Evolutionary conservation across 371 early-diverging fungal species (phyloP).

Genomic region (Circinella umbellata): DNA sequence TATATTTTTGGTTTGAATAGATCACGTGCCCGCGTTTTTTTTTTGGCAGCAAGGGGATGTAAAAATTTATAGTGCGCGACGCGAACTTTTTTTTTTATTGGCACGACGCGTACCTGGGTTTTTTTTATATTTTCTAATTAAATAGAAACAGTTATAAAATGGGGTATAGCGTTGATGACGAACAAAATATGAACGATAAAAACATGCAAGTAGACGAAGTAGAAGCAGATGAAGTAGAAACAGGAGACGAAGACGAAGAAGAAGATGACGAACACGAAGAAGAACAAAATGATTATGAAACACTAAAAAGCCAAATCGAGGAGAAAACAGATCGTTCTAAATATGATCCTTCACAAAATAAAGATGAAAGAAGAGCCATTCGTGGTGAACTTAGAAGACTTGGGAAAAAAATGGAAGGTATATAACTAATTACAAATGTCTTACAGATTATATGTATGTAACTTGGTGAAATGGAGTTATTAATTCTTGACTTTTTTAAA

Average conservation of each 20-base stretch:
- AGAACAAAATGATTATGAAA: slow-evolving; percentile 13
- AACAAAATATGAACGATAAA: not conserved
- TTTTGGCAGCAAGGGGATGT: too few species aligned
- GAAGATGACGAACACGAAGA: slow-evolving; percentile 13
- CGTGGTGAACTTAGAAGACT: slow-evolving; percentile 57
- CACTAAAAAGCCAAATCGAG: slow-evolving; percentile 20
- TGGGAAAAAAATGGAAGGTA: slow-evolving; percentile 55
- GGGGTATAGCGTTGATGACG: not conserved
- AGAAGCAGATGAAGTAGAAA: not conserved
- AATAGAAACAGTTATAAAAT: too few species aligned
- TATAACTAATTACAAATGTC: too few species aligned
- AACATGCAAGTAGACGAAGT: not conserved
- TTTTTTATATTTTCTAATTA: too few species aligned
- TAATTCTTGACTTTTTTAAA: not conserved
- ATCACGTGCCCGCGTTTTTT: too few species aligned
- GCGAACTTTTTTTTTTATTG: too few species aligned
- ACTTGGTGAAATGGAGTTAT: not conserved
- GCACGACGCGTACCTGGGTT: too few species aligned
- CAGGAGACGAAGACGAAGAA: not conserved
- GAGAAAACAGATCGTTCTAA: slow-evolving; percentile 26
- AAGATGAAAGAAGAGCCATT: slow-evolving; percentile 55
- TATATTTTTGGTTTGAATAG: too few species aligned
- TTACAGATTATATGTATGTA: not conserved
- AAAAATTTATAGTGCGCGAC: too few species aligned
- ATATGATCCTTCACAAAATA: slow-evolving; percentile 52